Base-by-base conservation (phyloP, 441 rosid genomes). In the Dalechampia spathulata region DNA sequence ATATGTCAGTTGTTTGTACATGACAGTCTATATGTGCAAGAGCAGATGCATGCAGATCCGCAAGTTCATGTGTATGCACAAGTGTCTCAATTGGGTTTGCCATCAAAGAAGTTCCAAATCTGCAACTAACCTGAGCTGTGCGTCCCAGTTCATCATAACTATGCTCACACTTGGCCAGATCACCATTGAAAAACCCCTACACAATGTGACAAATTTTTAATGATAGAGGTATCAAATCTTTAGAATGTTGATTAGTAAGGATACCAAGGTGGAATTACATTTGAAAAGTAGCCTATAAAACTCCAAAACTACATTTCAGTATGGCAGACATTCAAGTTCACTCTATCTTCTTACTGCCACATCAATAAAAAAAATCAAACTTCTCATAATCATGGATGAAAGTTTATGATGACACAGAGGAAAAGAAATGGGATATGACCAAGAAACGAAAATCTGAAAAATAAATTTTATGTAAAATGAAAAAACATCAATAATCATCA, bases 61-160 rank as follows among this genome's bases (percentile, higher is more conserved):
- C n/a, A n/a, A n/a, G n/a, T n/a, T n/a, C n/a, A n/a, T n/a, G n/a
- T n/a, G n/a, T n/a, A n/a, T n/a, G n/a, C n/a, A n/a, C n/a, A n/a
- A n/a, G n/a, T n/a, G n/a, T n/a, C n/a, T n/a, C n/a, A n/a, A n/a
- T n/a, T n/a, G n/a, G 8, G 8, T 30, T 30, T 30, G 5, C 34
- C 34, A 30, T 30, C 49, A 45, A 49, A 73, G 26, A 16, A 55
- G 60, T 15, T 36, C 58, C 38, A 39, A 14, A 13, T 15, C 6
- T 32, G 50, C 46, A 60, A 70, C 72, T 48, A 52, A 89, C 99
- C 94, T 86, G 85, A 50, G 99, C 76, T 45, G 99, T 86, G 30
- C 96, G 83, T 61, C 97, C 97, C 87, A 77, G 74, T 78, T 89
- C 78, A 70, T 92, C 99, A 63, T 83, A 80, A 75, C 74, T 92